Evolutionary conservation across 495 filamentous ascomycete species (phyloP), one percentile per base, ranked within the genome.

Genomic region (Podospora pseudocomata): DNA sequence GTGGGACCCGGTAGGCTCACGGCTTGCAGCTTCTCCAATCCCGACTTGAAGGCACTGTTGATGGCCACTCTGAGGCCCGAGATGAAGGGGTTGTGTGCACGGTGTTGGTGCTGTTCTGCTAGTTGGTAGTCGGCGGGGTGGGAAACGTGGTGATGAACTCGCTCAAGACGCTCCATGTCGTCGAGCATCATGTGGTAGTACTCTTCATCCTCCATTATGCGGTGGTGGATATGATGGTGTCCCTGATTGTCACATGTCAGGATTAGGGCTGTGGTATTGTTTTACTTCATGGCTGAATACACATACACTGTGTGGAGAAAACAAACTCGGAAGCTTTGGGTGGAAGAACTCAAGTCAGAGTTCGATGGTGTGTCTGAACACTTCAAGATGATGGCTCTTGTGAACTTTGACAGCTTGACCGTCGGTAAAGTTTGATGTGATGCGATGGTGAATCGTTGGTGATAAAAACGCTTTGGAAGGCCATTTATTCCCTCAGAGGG

Each of bases 101-200:
- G 57, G 16, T 55, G 34, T 23, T 68, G 9, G 4, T 32, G 30
- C 7, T 23, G 54, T 49, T 5, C 9, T 59, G 60, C 15, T 34
- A 1, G 32, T 13, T 18, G 44, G 19, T 20, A 23, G 19, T 19
- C n/a, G 57, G 13, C 3, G 3, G 61, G 60, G 15, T 32, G 20
- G 60, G n/a, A 27, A n/a, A 58, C 32, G 32, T 75, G 73, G 27
- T 75, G 73, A 39, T 75, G 72, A 15, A 72, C 64, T 0, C 73
- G 65, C 28, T 72, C 55, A 5, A 73, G 67, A 3, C 67, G 63
- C 27, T 75, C 73, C 23, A 75, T 67, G 65, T 75, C 73, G 27
- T 70, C 32, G 18, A 70, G 53, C 73, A 75, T 75, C 63, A 71
- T 69, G 63, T 75, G 68, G 65, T 71, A 75, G 67, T 73, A 75